phyloP scores from a whole-genome alignment of 371 early-diverging fungal species.

The Mycotypha africana region DNA sequence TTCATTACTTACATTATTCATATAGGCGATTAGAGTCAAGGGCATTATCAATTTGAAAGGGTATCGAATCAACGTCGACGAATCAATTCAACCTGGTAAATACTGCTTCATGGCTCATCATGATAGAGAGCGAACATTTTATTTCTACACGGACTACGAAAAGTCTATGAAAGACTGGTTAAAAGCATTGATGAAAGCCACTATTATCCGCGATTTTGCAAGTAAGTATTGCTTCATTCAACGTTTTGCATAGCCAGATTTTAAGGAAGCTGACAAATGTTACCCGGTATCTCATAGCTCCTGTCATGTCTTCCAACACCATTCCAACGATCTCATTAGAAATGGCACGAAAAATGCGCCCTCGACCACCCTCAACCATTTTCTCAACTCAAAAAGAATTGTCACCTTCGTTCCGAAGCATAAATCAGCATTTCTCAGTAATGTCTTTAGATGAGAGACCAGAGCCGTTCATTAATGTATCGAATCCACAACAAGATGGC shows the following conservation, averaged over 20 bases:
- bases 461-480: conserved; percentile 2
- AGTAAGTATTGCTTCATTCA: conserved; percentile 38
- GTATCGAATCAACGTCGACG: conserved; percentile 52
- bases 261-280: no score
- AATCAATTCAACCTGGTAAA: conserved; percentile 58
- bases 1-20: not conserved
- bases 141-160: conserved; percentile 59
- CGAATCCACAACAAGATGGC: not conserved
- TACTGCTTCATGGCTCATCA: conserved; percentile 67
- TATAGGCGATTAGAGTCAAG: conserved; percentile 45
- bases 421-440: conserved; percentile 2
- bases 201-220: conserved; percentile 54
- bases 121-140: conserved; percentile 56
- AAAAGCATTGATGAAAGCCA: conserved; percentile 67
- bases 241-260: no score
- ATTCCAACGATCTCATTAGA: conserved; percentile 60
- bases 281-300: conserved; percentile 42
- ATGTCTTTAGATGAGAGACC: conserved; percentile 7
- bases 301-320: conserved; percentile 64
- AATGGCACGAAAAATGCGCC: conserved; percentile 55
- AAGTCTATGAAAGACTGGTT: conserved; percentile 55
- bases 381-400: conserved; percentile 2
- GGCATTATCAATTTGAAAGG: conserved; percentile 56
- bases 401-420: not conserved
- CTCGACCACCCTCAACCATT: conserved; percentile 56